Evolutionary conservation across 495 filamentous ascomycete genomes (phyloP).

Genomic region (Clavariopsis aquatica): DNA sequence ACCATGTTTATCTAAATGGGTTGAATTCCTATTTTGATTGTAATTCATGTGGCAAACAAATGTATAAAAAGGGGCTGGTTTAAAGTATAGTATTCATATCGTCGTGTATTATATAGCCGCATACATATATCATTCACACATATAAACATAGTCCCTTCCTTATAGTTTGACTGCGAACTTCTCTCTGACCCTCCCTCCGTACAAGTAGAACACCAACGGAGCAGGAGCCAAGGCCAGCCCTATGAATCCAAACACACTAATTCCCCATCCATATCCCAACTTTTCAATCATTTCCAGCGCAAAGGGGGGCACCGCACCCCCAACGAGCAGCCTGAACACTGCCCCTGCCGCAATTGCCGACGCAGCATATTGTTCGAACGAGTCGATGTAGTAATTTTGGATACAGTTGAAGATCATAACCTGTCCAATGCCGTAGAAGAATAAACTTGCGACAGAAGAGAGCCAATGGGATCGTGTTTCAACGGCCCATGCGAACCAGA

Average conservation of each 20-base stretch:
- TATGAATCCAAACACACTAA: conserved; percentile 25
- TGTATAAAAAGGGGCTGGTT: too few relatives aligned
- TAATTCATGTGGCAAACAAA: too few relatives aligned
- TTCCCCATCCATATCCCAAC: conserved; percentile 37
- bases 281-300: conserved; percentile 23
- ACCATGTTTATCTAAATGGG: too few relatives aligned
- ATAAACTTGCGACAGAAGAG: conserved; percentile 43
- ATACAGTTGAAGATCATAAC: conserved; percentile 35
- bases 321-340: conserved; percentile 38
- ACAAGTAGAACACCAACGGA: conserved; percentile 17
- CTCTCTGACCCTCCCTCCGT: conserved; percentile 24
- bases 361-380: conserved; percentile 43
- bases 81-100: too few relatives aligned
- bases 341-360: conserved; percentile 44
- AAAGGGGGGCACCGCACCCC: conserved; percentile 31
- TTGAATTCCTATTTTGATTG: too few relatives aligned
- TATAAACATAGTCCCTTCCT: too few relatives aligned
- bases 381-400: conserved; percentile 47
- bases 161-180: conserved; percentile 13
- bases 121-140: too few relatives aligned
- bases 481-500: conserved; percentile 48
- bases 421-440: conserved; percentile 41
- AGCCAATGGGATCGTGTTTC: conserved; percentile 46
- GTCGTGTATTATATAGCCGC: too few relatives aligned
- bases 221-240: conserved; percentile 21